A percentile compares a stretch with the other conserved stretches of the same genome.
Evolutionary conservation across 495 filamentous ascomycete genomes (phyloP).

Genomic region (Neurospora terricola): DNA sequence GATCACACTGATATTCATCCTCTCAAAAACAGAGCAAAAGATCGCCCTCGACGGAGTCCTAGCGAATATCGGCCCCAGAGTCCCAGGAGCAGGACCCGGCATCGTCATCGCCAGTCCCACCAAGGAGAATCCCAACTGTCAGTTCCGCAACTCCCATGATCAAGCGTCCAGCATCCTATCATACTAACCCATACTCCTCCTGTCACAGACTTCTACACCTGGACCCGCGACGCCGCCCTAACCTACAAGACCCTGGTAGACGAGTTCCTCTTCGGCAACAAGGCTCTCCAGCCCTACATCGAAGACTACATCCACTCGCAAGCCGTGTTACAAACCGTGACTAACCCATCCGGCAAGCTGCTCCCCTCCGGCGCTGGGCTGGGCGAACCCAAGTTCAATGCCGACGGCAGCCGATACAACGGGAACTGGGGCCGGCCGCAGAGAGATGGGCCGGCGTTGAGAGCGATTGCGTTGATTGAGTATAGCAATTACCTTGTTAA

Average conservation of each 20-base stretch:
- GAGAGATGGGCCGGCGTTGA: constrained; percentile 55
- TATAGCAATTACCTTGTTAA: constrained; percentile 34
- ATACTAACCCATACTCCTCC: neutral
- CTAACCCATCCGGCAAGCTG: constrained; percentile 44
- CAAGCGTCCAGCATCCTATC: neutral
- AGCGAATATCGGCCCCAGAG: constrained; percentile 47
- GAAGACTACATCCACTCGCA: constrained; percentile 47
- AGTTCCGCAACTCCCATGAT: neutral
- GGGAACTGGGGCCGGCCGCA: constrained; percentile 44
- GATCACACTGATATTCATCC: neutral
- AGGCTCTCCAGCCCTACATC: constrained; percentile 38
- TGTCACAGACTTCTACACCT: constrained; percentile 52
- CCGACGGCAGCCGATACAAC: constrained; percentile 12
- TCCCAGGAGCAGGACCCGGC: constrained; percentile 35
- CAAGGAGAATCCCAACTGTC: constrained; percentile 46
- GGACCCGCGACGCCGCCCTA: constrained; percentile 58
- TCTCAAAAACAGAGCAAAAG: constrained; percentile 27
- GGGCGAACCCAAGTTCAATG: constrained; percentile 45
- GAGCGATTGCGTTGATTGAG: constrained; percentile 44
- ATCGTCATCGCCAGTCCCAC: constrained; percentile 53
- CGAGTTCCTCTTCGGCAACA: constrained; percentile 42
- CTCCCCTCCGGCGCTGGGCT: constrained; percentile 37
- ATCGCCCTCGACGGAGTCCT: constrained; percentile 42
- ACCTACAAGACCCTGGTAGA: constrained; percentile 51
- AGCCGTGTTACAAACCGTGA: constrained; percentile 45